A percentile compares a stretch with the other conserved stretches of the same genome.
These are phyloP conservation scores for Agrocybe chaxingu DNA, from an alignment of 768 basidiomycete genomes.

Conservation along the genomic window DNA sequence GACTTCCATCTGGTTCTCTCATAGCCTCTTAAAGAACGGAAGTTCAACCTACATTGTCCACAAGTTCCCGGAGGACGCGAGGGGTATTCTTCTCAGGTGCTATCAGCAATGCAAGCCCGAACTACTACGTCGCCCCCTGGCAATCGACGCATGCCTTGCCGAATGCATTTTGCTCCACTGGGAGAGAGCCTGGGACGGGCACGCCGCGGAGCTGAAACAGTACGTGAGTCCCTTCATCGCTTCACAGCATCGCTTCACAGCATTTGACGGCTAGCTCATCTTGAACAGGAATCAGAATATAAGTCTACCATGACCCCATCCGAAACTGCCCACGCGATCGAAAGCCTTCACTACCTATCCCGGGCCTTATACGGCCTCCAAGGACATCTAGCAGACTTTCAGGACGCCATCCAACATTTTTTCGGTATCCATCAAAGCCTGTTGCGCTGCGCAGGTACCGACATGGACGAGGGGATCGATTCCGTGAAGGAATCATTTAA, in stretches of 20 bases:
- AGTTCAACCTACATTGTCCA: slow-evolving; percentile 3
- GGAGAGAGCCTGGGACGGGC: neutral
- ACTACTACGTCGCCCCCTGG: slow-evolving; percentile 10
- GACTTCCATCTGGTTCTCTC: slow-evolving; percentile 6
- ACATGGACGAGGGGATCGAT: slow-evolving; percentile 7
- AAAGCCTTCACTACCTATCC: slow-evolving; percentile 10
- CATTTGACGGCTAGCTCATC: neutral
- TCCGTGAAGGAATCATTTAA: neutral
- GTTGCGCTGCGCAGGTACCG: neutral
- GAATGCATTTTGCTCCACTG: slow-evolving; percentile 3
- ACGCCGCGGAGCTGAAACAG: slow-evolving; percentile 5
- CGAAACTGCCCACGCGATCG: slow-evolving; percentile 3
- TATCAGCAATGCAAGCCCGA: neutral
- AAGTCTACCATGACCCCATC: neutral
- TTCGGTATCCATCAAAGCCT: too few species aligned
- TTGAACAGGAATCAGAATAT: neutral
- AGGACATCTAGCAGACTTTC: slow-evolving; percentile 1
- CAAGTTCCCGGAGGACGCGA: neutral
- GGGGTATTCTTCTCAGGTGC: neutral
- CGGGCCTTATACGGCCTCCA: slow-evolving; percentile 8
- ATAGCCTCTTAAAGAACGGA: neutral
- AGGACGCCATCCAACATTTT: too few species aligned
- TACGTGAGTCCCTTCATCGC: slow-evolving; percentile 4
- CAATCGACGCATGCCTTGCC: slow-evolving; percentile 10
- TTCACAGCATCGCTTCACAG: neutral